Conservation (phyloP, 768 basidiomycete species). For the Pisolithus marmoratus region DNA sequence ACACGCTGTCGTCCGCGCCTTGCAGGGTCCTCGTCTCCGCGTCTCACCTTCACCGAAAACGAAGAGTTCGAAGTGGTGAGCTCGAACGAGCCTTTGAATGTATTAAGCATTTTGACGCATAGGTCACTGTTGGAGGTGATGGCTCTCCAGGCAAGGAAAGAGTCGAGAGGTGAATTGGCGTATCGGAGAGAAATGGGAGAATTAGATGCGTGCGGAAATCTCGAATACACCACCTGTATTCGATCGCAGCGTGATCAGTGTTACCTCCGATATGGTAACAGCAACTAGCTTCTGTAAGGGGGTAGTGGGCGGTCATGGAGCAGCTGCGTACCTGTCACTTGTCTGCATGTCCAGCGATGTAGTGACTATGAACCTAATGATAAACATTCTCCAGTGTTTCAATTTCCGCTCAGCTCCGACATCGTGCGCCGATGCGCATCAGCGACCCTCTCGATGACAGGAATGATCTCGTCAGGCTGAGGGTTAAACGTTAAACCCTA, state of each 20-base stretch:
- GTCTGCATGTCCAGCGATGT: too few relatives aligned
- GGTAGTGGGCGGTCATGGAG: too few relatives aligned
- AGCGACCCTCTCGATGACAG: too few relatives aligned
- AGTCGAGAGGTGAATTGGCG: slow-evolving; percentile 23
- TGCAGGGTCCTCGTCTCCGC: slow-evolving; percentile 15
- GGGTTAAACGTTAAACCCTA: too few relatives aligned
- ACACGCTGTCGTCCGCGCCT: slow-evolving; percentile 27
- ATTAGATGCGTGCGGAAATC: slow-evolving; percentile 30
- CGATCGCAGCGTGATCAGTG: slow-evolving; percentile 26
- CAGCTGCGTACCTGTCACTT: too few relatives aligned
- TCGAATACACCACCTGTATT: too few relatives aligned
- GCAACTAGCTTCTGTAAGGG: neutral
- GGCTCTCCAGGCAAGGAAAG: slow-evolving; percentile 25
- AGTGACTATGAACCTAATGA: too few relatives aligned
- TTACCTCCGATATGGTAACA: slow-evolving; percentile 10
- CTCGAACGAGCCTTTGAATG: slow-evolving; percentile 37
- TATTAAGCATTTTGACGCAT: slow-evolving; percentile 23
- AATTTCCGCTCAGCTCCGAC: too few relatives aligned
- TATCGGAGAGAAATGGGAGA: slow-evolving; percentile 22
- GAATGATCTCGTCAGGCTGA: too few relatives aligned
- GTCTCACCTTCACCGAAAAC: slow-evolving; percentile 1
- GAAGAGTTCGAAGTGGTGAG: slow-evolving; percentile 22
- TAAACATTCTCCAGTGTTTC: too few relatives aligned
- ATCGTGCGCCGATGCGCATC: too few relatives aligned
- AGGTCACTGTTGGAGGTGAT: slow-evolving; percentile 30